Conservation (phyloP, 805 yeast genomes). For the Sugiyamaella lignohabitans region DNA sequence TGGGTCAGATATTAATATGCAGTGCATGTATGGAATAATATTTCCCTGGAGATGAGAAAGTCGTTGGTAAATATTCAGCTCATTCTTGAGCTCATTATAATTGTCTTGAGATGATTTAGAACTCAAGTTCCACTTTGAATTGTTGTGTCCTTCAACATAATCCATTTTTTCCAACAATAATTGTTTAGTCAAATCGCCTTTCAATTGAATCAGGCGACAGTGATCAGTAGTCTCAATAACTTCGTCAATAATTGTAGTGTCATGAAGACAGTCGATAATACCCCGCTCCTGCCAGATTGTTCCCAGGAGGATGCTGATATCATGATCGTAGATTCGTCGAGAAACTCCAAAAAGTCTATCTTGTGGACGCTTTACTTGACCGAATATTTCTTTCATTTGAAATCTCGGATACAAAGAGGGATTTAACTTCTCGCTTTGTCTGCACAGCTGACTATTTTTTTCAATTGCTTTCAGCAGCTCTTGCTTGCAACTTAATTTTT, state of each 20-base stretch:
- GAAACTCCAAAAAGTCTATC: neutral
- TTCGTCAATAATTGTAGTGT: neutral
- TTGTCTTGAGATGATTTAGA: too few relatives aligned
- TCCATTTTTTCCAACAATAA: constrained; percentile 3
- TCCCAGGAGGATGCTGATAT: neutral
- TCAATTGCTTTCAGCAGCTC: neutral
- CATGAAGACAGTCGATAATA: neutral
- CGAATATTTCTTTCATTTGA: neutral
- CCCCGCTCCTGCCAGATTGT: neutral
- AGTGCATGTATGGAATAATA: constrained; percentile 13
- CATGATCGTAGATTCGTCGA: neutral
- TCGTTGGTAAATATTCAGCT: constrained; percentile 5
- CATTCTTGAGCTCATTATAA: constrained; percentile 1
- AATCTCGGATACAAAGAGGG: neutral
- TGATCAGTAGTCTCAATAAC: neutral
- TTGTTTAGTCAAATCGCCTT: neutral
- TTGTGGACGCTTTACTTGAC: neutral
- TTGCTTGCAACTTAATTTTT: neutral
- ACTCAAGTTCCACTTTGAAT: too few relatives aligned
- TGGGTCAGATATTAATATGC: constrained; percentile 15
- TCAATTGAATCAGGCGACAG: neutral
- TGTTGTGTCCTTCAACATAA: neutral
- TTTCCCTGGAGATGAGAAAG: constrained; percentile 15
- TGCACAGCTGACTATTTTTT: neutral
- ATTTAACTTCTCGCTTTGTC: neutral